Evolutionary conservation across 108 stramenopile species (phyloP), one percentile per base, ranked within the genome.

Genomic region (Pseudonitzschia delicatissima): DNA sequence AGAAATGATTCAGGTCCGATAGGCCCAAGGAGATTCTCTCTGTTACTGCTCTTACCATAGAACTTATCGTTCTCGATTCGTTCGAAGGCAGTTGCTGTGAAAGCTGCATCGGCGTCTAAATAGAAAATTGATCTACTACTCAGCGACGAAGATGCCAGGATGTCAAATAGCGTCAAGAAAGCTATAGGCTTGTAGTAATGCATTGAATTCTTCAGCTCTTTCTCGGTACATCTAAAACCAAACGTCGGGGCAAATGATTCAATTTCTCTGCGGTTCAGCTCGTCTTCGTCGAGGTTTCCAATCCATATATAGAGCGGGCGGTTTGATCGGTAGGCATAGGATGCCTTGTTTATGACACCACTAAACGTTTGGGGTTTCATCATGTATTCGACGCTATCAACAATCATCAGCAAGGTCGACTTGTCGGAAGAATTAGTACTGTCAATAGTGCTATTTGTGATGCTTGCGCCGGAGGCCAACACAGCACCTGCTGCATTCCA

Each of bases 151-250:
- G 40, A 42, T 42, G 40, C 11, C n/a, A 55, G n/a, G 6, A 55
- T 55, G 17, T 55, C 26, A 0, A 55, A 13, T 5, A 55, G 53
- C 9, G 31, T 27, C 53, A 55, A 55, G 31, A 55, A 55, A 2
- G 53, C 53, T 13, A 55, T 55, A 15, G 53, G 53, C 26, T 55
- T 55, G 53, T 55, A 55, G n/a, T 27, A 55, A 17, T 55, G 53
- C 29, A 55, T 55, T 12, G 31, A n/a, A 33, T 55, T 55, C 3
- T 7, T 4, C 32, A 33, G 11, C 13, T 55, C 31, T n/a, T 55
- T 32, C n/a, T 9, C 12, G 29, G 32, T n/a, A 27, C 53, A 55
- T 17, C n/a, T 55, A 2, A 29, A 27, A 0, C 53, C 53, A 31
- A 55, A 27, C 4, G 17, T 27, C 6, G 32, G 9, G 13, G 29